Evolutionary conservation across 805 yeast species (phyloP), one percentile per base, ranked within the genome.

Genomic region (Zygosaccharomyces lentus): DNA sequence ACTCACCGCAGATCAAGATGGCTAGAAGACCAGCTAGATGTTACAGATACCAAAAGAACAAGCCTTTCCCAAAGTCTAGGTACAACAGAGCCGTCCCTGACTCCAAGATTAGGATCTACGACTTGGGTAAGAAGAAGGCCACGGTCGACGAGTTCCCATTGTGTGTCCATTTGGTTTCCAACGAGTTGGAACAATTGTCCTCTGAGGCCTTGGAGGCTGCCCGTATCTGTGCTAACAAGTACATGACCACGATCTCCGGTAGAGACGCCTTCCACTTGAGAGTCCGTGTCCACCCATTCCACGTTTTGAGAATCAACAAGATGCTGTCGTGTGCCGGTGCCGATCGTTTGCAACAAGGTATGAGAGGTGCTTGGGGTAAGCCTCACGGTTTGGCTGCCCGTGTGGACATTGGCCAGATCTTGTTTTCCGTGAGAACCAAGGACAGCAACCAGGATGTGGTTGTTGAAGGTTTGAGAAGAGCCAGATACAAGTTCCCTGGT

Each of bases 281-380:
- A 81, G 88, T 93, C 76, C 90, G 99, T 81, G 98, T 90, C 71
- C 99, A 93, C 79, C 99, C 99, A 67, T 93, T 87, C 98, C 99
- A 93, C 84, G 99, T 93, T 65, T 84, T 93, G 76, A 86, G 99
- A 80, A 93, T 93, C 82, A 93, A 93, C 93, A 93, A 93, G 88
- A 93, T 93, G 99, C 89, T 93, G 96, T 93, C 99, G 72, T 93
- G 99, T 83, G 99, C 99, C 81, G 99, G 99, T 87, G 99, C 99
- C 74, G 99, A 93, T 91, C 89, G 99, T 87, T 84, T 93, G 79
- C 99, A 93, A 82, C 98, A 93, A 81, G 99, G 99, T 90, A 93
- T 93, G 99, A 91, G 99, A 88, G 95, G 95, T 83, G 99, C 99
- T 73, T 93, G 98, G 98, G 99, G 99, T 89, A 93, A 93, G 82